phyloP scores from a whole-genome alignment of 345 rosid genomes.

The Physaria fendleri region DNA sequence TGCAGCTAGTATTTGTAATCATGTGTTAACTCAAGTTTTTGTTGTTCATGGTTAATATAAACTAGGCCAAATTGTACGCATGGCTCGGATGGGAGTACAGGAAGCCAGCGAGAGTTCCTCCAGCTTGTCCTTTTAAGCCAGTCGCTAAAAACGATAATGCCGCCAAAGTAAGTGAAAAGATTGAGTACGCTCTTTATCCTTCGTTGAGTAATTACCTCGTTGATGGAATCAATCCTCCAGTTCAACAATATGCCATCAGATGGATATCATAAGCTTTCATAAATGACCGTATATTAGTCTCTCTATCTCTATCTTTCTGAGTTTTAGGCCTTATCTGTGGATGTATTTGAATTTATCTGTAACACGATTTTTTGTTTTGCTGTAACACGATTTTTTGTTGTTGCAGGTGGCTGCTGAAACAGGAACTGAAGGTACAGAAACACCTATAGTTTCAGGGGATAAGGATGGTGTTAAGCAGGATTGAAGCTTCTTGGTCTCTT shows the following conservation, averaged over 20 bases:
- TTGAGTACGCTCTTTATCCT: too few species aligned
- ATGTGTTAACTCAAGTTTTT: not conserved
- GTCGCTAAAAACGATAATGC: slow-evolving; percentile 29
- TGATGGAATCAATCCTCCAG: not conserved
- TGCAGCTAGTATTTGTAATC: not conserved
- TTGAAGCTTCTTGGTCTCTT: slow-evolving; percentile 14
- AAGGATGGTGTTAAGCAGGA: slow-evolving; percentile 22
- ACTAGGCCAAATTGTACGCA: slow-evolving; percentile 60
- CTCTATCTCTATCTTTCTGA: not conserved
- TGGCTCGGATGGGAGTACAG: slow-evolving; percentile 93
- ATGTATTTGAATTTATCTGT: not conserved
- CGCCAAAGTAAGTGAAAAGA: slow-evolving; percentile 41
- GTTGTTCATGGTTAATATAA: not conserved
- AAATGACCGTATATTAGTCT: not conserved
- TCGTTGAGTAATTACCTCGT: not conserved
- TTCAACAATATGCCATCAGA: not conserved
- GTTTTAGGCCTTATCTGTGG: not conserved
- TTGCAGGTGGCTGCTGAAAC: slow-evolving; percentile 23
- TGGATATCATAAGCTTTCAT: slow-evolving; percentile 5
- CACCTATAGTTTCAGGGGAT: not conserved
- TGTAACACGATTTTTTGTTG: too few species aligned
- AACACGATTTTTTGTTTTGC: too few species aligned
- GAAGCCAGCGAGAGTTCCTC: slow-evolving; percentile 79
- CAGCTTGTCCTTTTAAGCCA: slow-evolving; percentile 82
- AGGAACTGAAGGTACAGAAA: slow-evolving; percentile 15